A percentile compares a stretch with the other conserved stretches of the same genome.
These are phyloP conservation scores for Hypoxylon fragiforme DNA, from an alignment of 495 filamentous ascomycete genomes.

Conservation along the genomic window DNA sequence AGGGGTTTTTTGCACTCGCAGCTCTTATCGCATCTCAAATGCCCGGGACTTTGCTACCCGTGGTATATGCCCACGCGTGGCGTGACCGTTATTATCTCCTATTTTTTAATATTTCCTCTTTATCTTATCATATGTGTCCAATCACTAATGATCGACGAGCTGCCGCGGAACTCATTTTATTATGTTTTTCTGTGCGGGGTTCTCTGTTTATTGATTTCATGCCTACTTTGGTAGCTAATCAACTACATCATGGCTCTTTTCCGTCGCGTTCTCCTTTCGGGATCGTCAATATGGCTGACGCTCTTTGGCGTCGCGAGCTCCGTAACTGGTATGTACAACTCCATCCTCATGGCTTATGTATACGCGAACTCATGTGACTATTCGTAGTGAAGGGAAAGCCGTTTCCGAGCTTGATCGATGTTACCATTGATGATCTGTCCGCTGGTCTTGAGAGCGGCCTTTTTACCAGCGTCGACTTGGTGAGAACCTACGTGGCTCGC, in stretches of 20 bases:
- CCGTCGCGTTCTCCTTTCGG: neutral
- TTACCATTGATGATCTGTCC: conserved; percentile 54
- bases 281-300: neutral
- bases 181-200: too few species aligned
- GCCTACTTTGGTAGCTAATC: too few species aligned
- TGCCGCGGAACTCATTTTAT: too few species aligned
- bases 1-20: too few species aligned
- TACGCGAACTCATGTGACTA: neutral
- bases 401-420: conserved; percentile 3
- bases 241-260: neutral
- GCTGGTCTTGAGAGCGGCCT: conserved; percentile 51
- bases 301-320: neutral
- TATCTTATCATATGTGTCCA: too few species aligned
- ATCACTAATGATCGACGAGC: too few species aligned
- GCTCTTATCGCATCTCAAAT: too few species aligned
- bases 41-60: too few species aligned
- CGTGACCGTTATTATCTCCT: too few species aligned
- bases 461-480: conserved; percentile 61
- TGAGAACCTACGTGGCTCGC: conserved; percentile 49
- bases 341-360: neutral
- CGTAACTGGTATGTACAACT: conserved; percentile 1
- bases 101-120: too few species aligned
- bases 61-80: too few species aligned
- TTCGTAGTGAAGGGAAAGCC: conserved; percentile 1
- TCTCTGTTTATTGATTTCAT: too few species aligned